Evolutionary conservation across 1,284 basidiomycete species (phyloP).

Genomic region (Cryptococcus jaspeensis): DNA sequence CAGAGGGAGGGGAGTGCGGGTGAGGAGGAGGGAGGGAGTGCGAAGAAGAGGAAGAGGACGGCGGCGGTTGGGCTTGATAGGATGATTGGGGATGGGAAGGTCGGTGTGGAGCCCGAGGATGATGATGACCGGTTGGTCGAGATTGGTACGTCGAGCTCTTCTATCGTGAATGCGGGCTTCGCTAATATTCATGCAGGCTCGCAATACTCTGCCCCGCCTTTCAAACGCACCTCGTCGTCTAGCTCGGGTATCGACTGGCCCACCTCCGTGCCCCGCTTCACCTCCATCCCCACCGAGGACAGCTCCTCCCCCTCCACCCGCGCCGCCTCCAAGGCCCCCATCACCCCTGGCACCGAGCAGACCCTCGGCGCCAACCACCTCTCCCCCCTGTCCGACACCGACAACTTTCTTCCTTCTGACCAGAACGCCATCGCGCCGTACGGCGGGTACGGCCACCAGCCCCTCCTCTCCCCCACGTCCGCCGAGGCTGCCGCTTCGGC

Average conservation of each 20-base stretch:
- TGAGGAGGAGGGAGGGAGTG: slow-evolving; percentile 19
- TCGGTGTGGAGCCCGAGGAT: slow-evolving; percentile 15
- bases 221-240: slow-evolving; percentile 10
- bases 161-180: neutral
- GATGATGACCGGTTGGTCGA: slow-evolving; percentile 31
- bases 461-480: slow-evolving; percentile 19
- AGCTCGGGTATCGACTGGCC: slow-evolving; percentile 16
- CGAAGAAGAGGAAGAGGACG: slow-evolving; percentile 37
- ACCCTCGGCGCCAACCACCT: slow-evolving; percentile 28
- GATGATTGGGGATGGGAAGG: slow-evolving; percentile 45
- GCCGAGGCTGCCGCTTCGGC: slow-evolving; percentile 26
- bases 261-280: slow-evolving; percentile 35
- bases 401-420: slow-evolving; percentile 10
- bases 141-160: slow-evolving; percentile 19
- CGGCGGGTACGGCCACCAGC: slow-evolving; percentile 6
- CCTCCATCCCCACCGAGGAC: slow-evolving; percentile 38
- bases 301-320: slow-evolving; percentile 19
- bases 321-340: slow-evolving; percentile 14
- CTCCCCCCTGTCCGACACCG: slow-evolving; percentile 27
- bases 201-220: slow-evolving; percentile 11
- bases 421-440: slow-evolving; percentile 26
- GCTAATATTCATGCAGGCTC: slow-evolving; percentile 1
- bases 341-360: slow-evolving; percentile 20
- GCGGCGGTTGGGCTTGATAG: slow-evolving; percentile 32
- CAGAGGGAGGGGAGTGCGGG: slow-evolving; percentile 27